Percentiles rank a stretch among this genome's conserved stretches.
Conservation (phyloP, 1,139 yeast species). For the Geotrichum carabidarum region DNA sequence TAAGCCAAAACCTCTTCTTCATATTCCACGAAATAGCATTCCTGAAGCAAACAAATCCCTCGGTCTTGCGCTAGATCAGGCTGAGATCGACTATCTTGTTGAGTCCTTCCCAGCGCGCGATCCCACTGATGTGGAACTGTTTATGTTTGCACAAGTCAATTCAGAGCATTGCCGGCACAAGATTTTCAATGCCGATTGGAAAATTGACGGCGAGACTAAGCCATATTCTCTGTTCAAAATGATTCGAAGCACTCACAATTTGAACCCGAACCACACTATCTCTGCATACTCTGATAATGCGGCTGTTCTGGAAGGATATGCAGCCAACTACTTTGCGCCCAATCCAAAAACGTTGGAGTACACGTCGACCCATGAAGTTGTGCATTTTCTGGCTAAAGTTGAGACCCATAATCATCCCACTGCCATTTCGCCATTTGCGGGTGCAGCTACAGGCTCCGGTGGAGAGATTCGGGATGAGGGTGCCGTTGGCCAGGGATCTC, state of each 20-base stretch:
- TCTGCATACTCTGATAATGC: constrained; percentile 98
- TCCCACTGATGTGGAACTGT: constrained; percentile 96
- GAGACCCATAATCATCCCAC: constrained; percentile 99
- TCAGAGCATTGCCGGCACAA: constrained; percentile 99
- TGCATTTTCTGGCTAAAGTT: constrained; percentile 87
- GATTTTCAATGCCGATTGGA: constrained; percentile 98
- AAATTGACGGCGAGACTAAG: constrained; percentile 75
- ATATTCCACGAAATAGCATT: constrained; percentile 56
- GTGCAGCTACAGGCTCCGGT: constrained; percentile 99
- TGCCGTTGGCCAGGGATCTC: constrained; percentile 98
- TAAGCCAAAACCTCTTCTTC: constrained; percentile 74
- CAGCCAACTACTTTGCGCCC: constrained; percentile 69
- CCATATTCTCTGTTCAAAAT: constrained; percentile 78
- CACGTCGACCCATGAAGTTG: constrained; percentile 67
- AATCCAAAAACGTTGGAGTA: constrained; percentile 67
- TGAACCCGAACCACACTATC: constrained; percentile 75
- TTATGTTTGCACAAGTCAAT: constrained; percentile 99
- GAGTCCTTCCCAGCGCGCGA: constrained; percentile 74
- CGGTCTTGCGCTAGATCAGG: constrained; percentile 88
- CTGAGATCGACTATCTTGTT: constrained; percentile 84
- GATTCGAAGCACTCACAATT: constrained; percentile 90
- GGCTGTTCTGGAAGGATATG: constrained; percentile 86
- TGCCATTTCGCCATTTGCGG: constrained; percentile 97
- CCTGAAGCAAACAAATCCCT: constrained; percentile 71
- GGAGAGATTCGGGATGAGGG: constrained; percentile 99